Conservation (phyloP, 202 grass and related monocot genomes). For the Panicum virgatum region DNA sequence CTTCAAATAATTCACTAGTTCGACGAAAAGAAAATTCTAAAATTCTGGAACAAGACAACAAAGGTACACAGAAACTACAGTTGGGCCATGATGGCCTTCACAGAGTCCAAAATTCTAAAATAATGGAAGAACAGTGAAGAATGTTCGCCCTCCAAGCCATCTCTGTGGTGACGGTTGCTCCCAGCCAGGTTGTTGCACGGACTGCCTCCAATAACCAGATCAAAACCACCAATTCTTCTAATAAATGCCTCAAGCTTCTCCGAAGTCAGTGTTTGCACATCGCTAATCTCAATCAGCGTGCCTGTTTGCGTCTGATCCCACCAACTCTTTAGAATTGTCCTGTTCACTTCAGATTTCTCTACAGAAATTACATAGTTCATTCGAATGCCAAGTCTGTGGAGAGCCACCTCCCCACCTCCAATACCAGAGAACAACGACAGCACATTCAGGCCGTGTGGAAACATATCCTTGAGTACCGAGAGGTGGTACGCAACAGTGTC, state of each 20-base stretch:
- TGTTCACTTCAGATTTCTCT: conserved; percentile 70
- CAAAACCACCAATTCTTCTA: conserved; percentile 57
- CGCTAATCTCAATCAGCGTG: conserved; percentile 54
- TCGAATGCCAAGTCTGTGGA: conserved; percentile 68
- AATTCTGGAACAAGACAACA: not conserved
- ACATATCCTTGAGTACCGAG: conserved; percentile 54
- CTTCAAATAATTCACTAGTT: not conserved
- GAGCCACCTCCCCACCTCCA: conserved; percentile 86
- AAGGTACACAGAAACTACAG: not conserved
- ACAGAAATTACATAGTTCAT: conserved; percentile 69
- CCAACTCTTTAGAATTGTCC: conserved; percentile 62
- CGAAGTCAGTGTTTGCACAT: conserved; percentile 47
- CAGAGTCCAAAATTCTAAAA: conserved; percentile 57
- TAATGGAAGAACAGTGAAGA: conserved; percentile 70
- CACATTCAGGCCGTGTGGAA: conserved; percentile 60
- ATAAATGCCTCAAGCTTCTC: conserved; percentile 41
- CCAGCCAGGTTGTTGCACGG: conserved; percentile 83
- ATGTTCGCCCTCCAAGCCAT: conserved; percentile 68
- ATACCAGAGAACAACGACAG: conserved; percentile 78
- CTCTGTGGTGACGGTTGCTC: conserved; percentile 60
- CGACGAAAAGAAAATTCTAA: not conserved
- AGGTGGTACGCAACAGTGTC: conserved; percentile 84
- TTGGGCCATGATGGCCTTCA: conserved; percentile 52
- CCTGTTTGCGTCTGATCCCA: conserved; percentile 77
- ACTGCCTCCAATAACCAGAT: conserved; percentile 79